These are phyloP conservation scores for Aurantiochytrium sp. DNA, from an alignment of 108 stramenopile species.

Conservation along the genomic window DNA sequence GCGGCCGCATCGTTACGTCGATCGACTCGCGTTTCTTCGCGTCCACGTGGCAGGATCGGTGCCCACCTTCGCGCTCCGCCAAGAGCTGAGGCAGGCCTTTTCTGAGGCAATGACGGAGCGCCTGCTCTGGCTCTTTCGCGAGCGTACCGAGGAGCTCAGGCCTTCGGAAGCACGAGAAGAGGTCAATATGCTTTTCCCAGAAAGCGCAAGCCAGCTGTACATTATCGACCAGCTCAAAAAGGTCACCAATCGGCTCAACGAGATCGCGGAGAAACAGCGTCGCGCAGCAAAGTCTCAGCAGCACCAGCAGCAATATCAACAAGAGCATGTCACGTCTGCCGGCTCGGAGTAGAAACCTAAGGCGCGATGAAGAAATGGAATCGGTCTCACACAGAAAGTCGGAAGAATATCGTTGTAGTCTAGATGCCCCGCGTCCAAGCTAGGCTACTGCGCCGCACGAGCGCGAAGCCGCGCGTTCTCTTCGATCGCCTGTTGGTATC, in stretches of 20 bases:
- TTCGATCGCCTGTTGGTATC: conserved; percentile 52
- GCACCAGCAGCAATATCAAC: not conserved
- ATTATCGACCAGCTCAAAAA: not conserved
- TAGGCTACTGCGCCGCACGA: not conserved
- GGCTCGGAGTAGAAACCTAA: too few species aligned
- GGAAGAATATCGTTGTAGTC: too few species aligned
- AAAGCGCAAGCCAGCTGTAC: not conserved
- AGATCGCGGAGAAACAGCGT: not conserved
- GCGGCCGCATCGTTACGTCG: not conserved
- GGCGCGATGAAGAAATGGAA: too few species aligned
- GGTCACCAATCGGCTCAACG: not conserved
- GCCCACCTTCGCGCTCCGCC: not conserved
- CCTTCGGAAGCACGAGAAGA: not conserved
- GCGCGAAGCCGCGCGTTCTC: not conserved
- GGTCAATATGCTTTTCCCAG: not conserved
- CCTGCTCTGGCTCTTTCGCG: not conserved
- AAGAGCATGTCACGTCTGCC: not conserved
- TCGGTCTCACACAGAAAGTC: too few species aligned
- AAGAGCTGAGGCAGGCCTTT: not conserved
- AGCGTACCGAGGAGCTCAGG: not conserved
- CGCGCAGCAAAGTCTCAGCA: too few species aligned
- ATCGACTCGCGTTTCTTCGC: not conserved
- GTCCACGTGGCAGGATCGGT: not conserved
- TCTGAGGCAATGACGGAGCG: not conserved
- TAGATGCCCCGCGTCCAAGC: too few species aligned